These are phyloP conservation scores for Boletus bicolor DNA, from an alignment of 768 basidiomycete genomes.

Conservation along the genomic window DNA sequence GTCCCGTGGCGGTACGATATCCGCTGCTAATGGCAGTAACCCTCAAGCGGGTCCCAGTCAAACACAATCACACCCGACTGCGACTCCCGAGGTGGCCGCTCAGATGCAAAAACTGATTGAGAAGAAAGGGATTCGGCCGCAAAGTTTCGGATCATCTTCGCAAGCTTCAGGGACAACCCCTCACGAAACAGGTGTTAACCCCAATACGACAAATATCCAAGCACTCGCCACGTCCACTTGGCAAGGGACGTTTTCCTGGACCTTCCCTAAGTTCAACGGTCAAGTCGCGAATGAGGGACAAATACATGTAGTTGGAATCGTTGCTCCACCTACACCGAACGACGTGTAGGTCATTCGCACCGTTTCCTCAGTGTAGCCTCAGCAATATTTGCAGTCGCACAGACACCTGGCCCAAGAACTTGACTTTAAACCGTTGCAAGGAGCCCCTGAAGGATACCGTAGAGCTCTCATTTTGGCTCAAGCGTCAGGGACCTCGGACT, in stretches of 20 bases:
- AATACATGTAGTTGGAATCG: constrained; percentile 33
- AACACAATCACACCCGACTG: neutral
- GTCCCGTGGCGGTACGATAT: constrained; percentile 21
- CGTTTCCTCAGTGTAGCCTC: neutral
- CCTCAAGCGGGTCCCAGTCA: constrained; percentile 19
- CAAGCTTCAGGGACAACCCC: constrained; percentile 18
- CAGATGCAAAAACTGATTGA: constrained; percentile 53
- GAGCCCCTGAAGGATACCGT: constrained; percentile 38
- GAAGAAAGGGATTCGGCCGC: constrained; percentile 36
- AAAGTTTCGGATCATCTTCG: constrained; percentile 12
- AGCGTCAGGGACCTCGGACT: constrained; percentile 32
- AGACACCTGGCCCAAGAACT: constrained; percentile 50
- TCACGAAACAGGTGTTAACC: constrained; percentile 8
- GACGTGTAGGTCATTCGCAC: constrained; percentile 34
- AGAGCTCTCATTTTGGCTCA: constrained; percentile 50
- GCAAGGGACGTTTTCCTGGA: constrained; percentile 49
- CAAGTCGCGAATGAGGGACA: constrained; percentile 40
- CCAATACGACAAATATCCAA: constrained; percentile 1
- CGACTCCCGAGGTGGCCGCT: constrained; percentile 23
- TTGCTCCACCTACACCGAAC: constrained; percentile 19
- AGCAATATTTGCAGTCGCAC: constrained; percentile 38
- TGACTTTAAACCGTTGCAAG: constrained; percentile 41
- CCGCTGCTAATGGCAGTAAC: neutral
- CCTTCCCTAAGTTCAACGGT: constrained; percentile 29
- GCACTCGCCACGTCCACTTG: constrained; percentile 31